Evolutionary conservation across 805 yeast species (phyloP).

Genomic region (Barnettozyma vustinii): DNA sequence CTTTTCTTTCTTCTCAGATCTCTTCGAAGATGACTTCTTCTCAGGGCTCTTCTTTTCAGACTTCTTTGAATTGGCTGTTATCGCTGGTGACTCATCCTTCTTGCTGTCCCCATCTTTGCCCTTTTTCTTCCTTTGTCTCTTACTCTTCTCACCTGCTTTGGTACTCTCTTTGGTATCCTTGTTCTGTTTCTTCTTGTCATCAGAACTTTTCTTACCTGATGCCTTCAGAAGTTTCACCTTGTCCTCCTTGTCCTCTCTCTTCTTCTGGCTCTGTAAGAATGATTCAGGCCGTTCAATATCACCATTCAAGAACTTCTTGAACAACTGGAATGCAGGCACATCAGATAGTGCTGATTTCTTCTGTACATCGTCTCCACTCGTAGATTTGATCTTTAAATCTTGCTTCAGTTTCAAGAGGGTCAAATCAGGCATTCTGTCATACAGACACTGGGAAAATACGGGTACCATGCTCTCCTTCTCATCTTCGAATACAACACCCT

Average conservation of each 20-base stretch:
- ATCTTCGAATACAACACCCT: constrained; percentile 17
- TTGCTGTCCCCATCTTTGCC: background rate
- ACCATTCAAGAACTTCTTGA: constrained; percentile 17
- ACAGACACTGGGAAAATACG: constrained; percentile 31
- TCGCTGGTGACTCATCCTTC: background rate
- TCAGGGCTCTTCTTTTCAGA: background rate
- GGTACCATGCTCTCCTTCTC: constrained; percentile 30
- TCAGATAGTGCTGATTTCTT: constrained; percentile 12
- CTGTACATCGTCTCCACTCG: background rate
- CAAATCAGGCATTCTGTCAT: constrained; percentile 25
- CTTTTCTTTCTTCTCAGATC: constrained; percentile 2
- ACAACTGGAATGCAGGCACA: constrained; percentile 17
- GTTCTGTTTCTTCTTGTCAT: background rate
- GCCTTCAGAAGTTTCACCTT: constrained; percentile 1
- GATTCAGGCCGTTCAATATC: constrained; percentile 17
- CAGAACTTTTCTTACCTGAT: background rate
- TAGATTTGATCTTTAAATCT: background rate
- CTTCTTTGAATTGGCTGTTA: background rate
- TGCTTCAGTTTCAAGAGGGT: background rate
- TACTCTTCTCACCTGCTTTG: background rate
- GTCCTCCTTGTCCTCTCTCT: background rate
- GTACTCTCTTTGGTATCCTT: background rate
- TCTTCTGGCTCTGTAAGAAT: constrained; percentile 5
- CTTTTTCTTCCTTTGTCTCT: background rate
- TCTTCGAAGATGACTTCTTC: background rate